phyloP scores from a whole-genome alignment of 1,284 basidiomycete species.

The Peniophora sp. region DNA sequence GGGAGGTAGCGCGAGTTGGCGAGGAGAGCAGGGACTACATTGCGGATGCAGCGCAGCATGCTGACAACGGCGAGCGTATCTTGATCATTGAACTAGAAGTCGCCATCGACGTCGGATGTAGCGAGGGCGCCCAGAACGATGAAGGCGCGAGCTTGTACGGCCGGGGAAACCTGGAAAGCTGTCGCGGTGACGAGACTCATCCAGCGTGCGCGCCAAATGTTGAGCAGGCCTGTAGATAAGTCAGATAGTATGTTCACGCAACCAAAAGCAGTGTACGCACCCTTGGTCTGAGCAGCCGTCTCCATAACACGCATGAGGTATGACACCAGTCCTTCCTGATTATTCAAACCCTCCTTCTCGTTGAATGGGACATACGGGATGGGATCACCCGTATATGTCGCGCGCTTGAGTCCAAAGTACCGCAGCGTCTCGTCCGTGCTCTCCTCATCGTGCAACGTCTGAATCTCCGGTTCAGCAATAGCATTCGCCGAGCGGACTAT shows the following conservation, averaged over 20 bases:
- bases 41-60: conserved; percentile 81
- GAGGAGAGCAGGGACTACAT: conserved; percentile 64
- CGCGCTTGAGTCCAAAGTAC: conserved; percentile 67
- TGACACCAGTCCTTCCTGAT: conserved; percentile 58
- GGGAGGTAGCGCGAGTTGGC: conserved; percentile 66
- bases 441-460: conserved; percentile 54
- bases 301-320: conserved; percentile 62
- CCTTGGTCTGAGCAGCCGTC: conserved; percentile 58
- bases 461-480: conserved; percentile 43
- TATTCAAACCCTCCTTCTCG: conserved; percentile 58
- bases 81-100: conserved; percentile 63
- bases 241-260: conserved; percentile 5
- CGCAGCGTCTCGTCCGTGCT: conserved; percentile 49
- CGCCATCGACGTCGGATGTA: conserved; percentile 77
- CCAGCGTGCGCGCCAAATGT: conserved; percentile 91
- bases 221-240: conserved; percentile 59
- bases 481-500: conserved; percentile 51
- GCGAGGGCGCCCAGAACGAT: conserved; percentile 78
- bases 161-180: conserved; percentile 88
- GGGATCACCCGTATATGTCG: conserved; percentile 59
- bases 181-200: conserved; percentile 88
- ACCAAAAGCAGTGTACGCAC: conserved; percentile 38
- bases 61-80: conserved; percentile 74
- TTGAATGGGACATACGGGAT: conserved; percentile 42
- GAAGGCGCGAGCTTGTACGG: conserved; percentile 86